Percentiles rank a stretch among this genome's conserved stretches.
Conservation (phyloP, 1,284 basidiomycete genomes). For the Fomitiporia mediterranea region DNA sequence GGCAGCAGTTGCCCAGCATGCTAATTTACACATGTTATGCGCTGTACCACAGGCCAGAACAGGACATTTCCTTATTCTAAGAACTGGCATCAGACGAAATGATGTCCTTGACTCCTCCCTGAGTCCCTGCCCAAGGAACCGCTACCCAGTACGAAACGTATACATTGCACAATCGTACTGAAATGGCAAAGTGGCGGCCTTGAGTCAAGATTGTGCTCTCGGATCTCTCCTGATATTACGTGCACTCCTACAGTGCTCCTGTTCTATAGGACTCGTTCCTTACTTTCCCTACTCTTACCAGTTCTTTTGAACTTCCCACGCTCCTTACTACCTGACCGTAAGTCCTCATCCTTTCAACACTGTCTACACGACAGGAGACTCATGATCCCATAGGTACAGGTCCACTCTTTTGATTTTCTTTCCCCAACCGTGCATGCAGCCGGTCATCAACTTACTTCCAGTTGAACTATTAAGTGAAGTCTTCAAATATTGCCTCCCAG, state of each 20-base stretch:
- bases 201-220: background rate
- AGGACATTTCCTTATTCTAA: too few species aligned
- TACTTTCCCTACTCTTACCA: background rate
- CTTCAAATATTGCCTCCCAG: slow-evolving; percentile 9
- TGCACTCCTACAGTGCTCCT: too few species aligned
- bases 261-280: background rate
- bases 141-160: too few species aligned
- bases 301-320: slow-evolving; percentile 4
- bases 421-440: slow-evolving; percentile 7
- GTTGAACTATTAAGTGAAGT: slow-evolving; percentile 9
- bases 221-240: background rate
- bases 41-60: too few species aligned
- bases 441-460: slow-evolving; percentile 6
- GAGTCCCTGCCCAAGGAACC: too few species aligned
- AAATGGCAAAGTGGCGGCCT: background rate
- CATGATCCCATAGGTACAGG: background rate
- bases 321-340: slow-evolving; percentile 11
- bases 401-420: background rate
- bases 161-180: too few species aligned
- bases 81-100: too few species aligned
- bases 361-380: background rate
- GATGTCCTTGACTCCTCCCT: too few species aligned
- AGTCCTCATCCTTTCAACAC: background rate
- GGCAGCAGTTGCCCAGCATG: too few species aligned
- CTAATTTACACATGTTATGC: too few species aligned